Conservation (phyloP, 805 yeast species). For the Candida corydali region DNA sequence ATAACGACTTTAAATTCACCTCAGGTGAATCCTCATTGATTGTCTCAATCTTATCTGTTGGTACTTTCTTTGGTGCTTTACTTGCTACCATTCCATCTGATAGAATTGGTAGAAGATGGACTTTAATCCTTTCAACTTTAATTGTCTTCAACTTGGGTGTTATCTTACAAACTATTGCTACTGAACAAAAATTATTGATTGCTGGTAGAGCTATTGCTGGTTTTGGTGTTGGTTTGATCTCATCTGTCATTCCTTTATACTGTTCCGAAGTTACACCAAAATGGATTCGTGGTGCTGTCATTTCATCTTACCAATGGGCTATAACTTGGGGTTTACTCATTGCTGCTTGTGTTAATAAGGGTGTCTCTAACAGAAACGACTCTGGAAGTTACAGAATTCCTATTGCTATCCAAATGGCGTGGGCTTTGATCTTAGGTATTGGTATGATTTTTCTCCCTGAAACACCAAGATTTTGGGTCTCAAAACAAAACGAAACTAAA, state of each 20-base stretch:
- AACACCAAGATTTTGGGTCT: constrained; percentile 36
- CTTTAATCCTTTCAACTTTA: constrained; percentile 29
- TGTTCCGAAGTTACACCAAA: constrained; percentile 39
- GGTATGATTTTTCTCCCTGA: constrained; percentile 35
- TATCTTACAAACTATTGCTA: constrained; percentile 34
- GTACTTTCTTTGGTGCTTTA: constrained; percentile 40
- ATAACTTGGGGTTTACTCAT: constrained; percentile 36
- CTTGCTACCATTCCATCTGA: constrained; percentile 35
- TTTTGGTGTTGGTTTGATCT: constrained; percentile 38
- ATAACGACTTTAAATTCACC: constrained; percentile 11
- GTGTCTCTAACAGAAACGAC: constrained; percentile 27
- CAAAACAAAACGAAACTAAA: constrained; percentile 18
- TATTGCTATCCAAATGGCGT: constrained; percentile 34
- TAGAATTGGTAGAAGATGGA: constrained; percentile 36
- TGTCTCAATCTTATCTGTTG: constrained; percentile 31
- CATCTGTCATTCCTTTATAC: constrained; percentile 38
- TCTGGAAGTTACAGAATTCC: constrained; percentile 41
- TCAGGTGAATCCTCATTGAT: constrained; percentile 22
- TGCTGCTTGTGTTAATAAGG: constrained; percentile 36
- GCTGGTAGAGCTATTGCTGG: constrained; percentile 40
- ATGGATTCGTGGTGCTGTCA: constrained; percentile 42
- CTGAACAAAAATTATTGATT: constrained; percentile 30
- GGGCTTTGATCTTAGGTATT: constrained; percentile 29
- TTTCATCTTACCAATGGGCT: constrained; percentile 37
- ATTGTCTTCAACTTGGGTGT: constrained; percentile 35